Evolutionary conservation across 2,329 filamentous ascomycete species (phyloP).

Genomic region (Alternaria conjuncta): DNA sequence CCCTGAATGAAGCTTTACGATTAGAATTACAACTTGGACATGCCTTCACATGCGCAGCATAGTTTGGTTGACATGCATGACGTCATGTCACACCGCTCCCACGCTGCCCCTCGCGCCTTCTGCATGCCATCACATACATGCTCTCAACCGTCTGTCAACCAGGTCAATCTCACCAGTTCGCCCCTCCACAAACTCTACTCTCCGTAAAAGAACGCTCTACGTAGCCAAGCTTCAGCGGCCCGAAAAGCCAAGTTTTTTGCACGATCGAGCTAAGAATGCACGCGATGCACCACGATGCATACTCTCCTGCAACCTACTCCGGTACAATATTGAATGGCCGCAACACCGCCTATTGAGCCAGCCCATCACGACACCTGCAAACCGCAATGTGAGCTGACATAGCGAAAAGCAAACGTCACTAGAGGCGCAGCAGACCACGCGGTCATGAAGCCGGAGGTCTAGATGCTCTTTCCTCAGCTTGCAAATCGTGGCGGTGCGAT

Average conservation of each 20-base stretch:
- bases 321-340: neutral
- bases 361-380: neutral
- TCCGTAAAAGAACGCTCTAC: neutral
- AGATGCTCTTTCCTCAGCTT: neutral
- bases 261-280: neutral
- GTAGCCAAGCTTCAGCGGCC: neutral
- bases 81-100: neutral
- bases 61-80: neutral
- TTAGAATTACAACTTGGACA: neutral
- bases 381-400: neutral
- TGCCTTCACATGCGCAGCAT: neutral
- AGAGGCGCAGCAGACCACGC: neutral
- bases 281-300: neutral
- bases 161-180: neutral
- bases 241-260: neutral
- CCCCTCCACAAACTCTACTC: neutral
- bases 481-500: neutral
- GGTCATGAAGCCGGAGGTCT: neutral
- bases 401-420: neutral
- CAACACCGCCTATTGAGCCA: neutral
- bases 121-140: neutral
- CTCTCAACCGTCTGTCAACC: neutral
- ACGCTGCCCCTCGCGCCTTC: neutral
- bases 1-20: neutral
- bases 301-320: neutral